Percentiles rank a stretch among this genome's conserved stretches.
Conservation (phyloP, 2,329 filamentous ascomycete genomes). For the Fusarium incarnatum region DNA sequence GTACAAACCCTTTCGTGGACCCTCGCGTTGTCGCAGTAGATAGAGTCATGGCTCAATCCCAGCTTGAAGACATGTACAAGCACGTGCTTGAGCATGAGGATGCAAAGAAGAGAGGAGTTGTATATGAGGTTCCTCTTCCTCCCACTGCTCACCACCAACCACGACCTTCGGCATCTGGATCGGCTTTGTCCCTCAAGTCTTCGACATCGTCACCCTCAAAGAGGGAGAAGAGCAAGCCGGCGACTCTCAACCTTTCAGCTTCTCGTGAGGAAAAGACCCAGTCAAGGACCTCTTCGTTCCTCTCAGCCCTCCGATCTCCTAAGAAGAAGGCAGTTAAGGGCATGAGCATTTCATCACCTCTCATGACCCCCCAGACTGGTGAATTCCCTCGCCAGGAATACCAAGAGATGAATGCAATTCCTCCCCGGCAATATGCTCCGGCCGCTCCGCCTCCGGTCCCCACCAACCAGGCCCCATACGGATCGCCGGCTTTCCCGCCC, state of each 20-base stretch:
- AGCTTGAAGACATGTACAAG: conserved; percentile 91
- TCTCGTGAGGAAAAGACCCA: conserved; percentile 62
- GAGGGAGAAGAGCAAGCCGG: conserved; percentile 63
- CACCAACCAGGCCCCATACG: conserved; percentile 56
- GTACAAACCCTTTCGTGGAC: conserved; percentile 79
- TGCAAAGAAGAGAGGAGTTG: conserved; percentile 68
- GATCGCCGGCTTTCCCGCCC: conserved; percentile 38
- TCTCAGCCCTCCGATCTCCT: conserved; percentile 72
- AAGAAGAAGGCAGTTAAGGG: conserved; percentile 64
- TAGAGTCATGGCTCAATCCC: conserved; percentile 78
- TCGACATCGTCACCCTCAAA: conserved; percentile 53
- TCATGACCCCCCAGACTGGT: conserved; percentile 71
- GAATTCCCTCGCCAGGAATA: conserved; percentile 67
- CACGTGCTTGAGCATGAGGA: conserved; percentile 92
- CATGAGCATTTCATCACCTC: conserved; percentile 72
- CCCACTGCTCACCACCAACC: conserved; percentile 45
- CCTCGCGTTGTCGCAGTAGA: conserved; percentile 80
- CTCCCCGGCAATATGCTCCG: conserved; percentile 69
- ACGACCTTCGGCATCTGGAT: conserved; percentile 34
- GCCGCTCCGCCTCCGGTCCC: conserved; percentile 68
- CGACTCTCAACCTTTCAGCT: conserved; percentile 60
- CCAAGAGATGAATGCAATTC: conserved; percentile 68
- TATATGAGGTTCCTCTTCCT: conserved; percentile 57
- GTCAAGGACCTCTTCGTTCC: conserved; percentile 68
- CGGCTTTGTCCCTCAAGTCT: conserved; percentile 43